Conservation (phyloP, 345 rosid genomes). For the Populus simonii region DNA sequence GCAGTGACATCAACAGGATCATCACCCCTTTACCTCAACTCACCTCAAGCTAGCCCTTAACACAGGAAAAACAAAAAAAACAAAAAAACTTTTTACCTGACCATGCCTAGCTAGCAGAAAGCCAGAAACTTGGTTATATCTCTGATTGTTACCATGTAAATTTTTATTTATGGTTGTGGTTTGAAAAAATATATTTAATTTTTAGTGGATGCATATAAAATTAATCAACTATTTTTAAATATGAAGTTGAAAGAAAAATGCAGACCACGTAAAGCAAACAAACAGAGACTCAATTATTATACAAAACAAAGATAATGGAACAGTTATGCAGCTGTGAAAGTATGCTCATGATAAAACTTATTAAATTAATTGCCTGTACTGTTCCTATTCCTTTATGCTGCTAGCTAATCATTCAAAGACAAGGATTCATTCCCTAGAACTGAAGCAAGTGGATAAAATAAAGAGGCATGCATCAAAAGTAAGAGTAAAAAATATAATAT, state of each 20-base stretch:
- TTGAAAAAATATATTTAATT: no score
- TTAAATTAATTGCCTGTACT: no score
- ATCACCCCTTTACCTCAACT: neutral
- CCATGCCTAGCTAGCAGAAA: neutral
- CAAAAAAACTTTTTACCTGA: neutral
- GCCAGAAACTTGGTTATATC: neutral
- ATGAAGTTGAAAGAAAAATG: no score
- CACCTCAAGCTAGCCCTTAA: neutral
- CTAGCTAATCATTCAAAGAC: constrained; percentile 15
- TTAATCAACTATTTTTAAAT: no score
- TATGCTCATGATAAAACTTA: neutral
- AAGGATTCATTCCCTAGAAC: constrained; percentile 7
- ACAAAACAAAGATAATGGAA: neutral
- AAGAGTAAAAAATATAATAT: neutral
- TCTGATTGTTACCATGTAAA: no score
- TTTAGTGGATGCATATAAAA: no score
- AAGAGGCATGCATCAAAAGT: neutral
- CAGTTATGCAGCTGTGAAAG: constrained; percentile 10
- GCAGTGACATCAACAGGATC: neutral
- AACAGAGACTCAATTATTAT: no score
- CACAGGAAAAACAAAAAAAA: neutral
- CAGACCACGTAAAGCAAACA: no score
- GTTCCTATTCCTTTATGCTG: neutral
- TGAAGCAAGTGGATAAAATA: neutral
- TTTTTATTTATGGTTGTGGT: no score